Evolutionary conservation across 306 rosid species (phyloP), one percentile per base, ranked within the genome.

Genomic region (Quillaja saponaria): DNA sequence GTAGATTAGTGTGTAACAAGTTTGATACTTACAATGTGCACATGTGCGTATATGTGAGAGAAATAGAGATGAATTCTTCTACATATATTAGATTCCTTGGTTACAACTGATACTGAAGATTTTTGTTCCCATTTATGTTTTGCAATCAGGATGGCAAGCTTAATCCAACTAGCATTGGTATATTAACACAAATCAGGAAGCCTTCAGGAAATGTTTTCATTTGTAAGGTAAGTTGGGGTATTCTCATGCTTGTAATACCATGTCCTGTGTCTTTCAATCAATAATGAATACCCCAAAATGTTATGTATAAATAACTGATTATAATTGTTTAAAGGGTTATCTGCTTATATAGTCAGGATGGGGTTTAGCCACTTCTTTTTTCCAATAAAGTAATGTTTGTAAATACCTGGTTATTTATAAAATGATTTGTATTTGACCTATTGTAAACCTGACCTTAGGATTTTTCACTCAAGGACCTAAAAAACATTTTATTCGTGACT

Each of bases 201-300:
- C 74, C 81, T 59, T 83, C 91, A 12, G 71, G 75, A 28, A 90
- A 87, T 73, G 74, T 71, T 76, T 94, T 78, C 78, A 84, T 67
- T 69, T 70, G 66, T 1, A 85, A 89, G 99, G 98, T 88, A 81
- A 61, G 44, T 67, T 57, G 20, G 54, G 42, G 68, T 34, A 10
- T 54, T 0, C 67, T 25, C 66, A 4, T 68, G 37, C 50, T 25
- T 56, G 53, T 15, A 41, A 16, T 47, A 4, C 1, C 8, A 16
- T 37, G n/a, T 55, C 31, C 13, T 55, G 6, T 16, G n/a, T 34
- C 25, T 11, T 55, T 16, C 5, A 55, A 17, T 55, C 20, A 6
- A 31, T 21, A 37, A 55, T 35, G 31, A 3, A 34, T 34, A 13
- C 2, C 3, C 31, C 4, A 25, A 25, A 25, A 4, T 25, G 4